Base-by-base conservation (phyloP, 2,329 filamentous ascomycete species). In the Fusarium setosum region DNA sequence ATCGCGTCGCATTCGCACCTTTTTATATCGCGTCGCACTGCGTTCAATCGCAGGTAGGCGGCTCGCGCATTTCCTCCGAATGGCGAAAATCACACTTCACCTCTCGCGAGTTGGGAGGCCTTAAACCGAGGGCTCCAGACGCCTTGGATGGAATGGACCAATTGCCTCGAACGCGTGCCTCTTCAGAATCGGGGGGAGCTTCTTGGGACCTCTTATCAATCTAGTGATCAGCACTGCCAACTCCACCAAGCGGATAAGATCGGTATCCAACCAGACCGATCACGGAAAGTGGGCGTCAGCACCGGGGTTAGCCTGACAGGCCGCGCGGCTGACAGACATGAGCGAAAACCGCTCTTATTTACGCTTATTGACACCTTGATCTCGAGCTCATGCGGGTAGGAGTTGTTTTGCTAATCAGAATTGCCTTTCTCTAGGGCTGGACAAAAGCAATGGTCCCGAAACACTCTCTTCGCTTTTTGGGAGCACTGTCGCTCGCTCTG, bases 291-390 rank as follows among this genome's bases (percentile, higher is more conserved):
- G 65, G 65, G 54, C 49, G 58, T 37, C 18, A 44, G 44, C 54
- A 54, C 53, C 32, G 50, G 56, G 62, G 29, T 45, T 49, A 48
- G 44, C 34, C 42, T 47, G 59, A 35, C n/a, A 61, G 65, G 64
- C 56, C 69, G 57, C 69, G 69, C 61, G 68, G 65, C 69, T 61
- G 42, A 37, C 41, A 32, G n/a, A 23, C 42, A 17, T 45, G 41
- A 49, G 38, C 17, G 21, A n/a, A 32, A 50, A 60, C 45, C 31
- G 42, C 26, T 38, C 37, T 29, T n/a, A 6, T 20, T 40, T 29
- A 42, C 57, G 56, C 37, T 54, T 40, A 24, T 52, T 42, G 45
- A 44, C 34, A 49, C 56, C 20, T 34, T 35, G 42, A 44, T 24
- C 42, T 55, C 15, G 21, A 32, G 45, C 21, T 24, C 31, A 41